A percentile compares a stretch with the other conserved stretches of the same genome.
Evolutionary conservation across 495 filamentous ascomycete species (phyloP).

Genomic region (Pseudoneurospora amorphoporcata): DNA sequence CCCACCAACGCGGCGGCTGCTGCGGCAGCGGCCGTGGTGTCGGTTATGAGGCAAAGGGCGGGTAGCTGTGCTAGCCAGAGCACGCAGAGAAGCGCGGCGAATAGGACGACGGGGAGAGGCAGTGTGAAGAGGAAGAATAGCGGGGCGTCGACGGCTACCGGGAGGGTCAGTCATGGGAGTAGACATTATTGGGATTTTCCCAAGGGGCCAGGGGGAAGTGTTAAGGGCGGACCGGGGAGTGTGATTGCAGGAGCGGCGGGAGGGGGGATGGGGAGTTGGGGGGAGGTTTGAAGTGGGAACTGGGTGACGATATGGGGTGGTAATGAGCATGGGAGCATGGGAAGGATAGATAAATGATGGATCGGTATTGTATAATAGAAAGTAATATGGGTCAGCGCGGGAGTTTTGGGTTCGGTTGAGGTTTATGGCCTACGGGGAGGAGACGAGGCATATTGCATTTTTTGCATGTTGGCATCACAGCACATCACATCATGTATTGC

Average conservation of each 20-base stretch:
- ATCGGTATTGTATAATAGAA: background rate
- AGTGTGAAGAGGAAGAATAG: constrained; percentile 36
- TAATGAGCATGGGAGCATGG: background rate
- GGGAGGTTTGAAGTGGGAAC: constrained; percentile 43
- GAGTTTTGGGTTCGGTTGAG: background rate
- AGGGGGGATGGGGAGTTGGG: constrained; percentile 59
- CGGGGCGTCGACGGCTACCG: constrained; percentile 38
- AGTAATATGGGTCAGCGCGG: background rate
- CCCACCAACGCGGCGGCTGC: background rate
- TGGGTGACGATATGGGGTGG: background rate
- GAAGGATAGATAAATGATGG: background rate
- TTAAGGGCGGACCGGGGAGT: constrained; percentile 50
- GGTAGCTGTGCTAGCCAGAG: constrained; percentile 73
- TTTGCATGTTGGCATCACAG: background rate
- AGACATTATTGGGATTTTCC: constrained; percentile 69
- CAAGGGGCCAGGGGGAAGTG: constrained; percentile 37
- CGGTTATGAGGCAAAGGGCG: constrained; percentile 45
- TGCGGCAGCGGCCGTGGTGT: background rate
- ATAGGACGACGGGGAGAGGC: background rate
- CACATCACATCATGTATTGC: background rate
- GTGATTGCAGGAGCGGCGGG: constrained; percentile 51
- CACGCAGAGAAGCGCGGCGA: constrained; percentile 45
- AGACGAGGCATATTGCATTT: background rate
- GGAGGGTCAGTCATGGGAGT: constrained; percentile 37
- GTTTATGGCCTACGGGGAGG: background rate